Percentiles rank a stretch among this genome's conserved stretches.
Evolutionary conservation across 1,284 basidiomycete genomes (phyloP).

Genomic region (Rhodofomes roseus): DNA sequence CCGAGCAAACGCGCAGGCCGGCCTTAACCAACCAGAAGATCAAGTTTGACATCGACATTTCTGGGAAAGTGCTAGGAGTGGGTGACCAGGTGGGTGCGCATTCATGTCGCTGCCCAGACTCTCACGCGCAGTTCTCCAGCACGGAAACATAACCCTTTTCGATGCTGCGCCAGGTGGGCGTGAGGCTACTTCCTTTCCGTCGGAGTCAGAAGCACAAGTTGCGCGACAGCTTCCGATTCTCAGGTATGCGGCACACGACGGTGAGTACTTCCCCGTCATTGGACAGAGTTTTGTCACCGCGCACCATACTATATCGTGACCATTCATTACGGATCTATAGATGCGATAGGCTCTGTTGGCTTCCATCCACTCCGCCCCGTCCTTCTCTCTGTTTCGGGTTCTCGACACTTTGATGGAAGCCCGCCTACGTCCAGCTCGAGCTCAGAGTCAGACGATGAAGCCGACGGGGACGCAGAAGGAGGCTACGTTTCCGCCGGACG

Average conservation of each 20-base stretch:
- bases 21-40: slow-evolving; percentile 50
- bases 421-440: slow-evolving; percentile 8
- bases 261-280: slow-evolving; percentile 24
- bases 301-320: not conserved
- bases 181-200: not conserved
- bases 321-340: slow-evolving; percentile 27
- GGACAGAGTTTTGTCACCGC: not conserved
- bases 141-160: slow-evolving; percentile 42
- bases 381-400: slow-evolving; percentile 60
- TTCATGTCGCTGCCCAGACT: not conserved
- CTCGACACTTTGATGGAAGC: slow-evolving; percentile 50
- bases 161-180: slow-evolving; percentile 27
- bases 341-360: slow-evolving; percentile 57
- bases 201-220: slow-evolving; percentile 6
- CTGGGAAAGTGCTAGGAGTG: slow-evolving; percentile 63
- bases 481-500: not conserved
- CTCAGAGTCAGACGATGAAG: slow-evolving; percentile 7
- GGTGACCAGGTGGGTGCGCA: slow-evolving; percentile 64
- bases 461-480: not conserved
- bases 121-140: slow-evolving; percentile 10
- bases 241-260: slow-evolving; percentile 41
- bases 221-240: slow-evolving; percentile 20
- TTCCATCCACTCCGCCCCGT: slow-evolving; percentile 57
- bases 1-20: no score
- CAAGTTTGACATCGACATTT: slow-evolving; percentile 73